phyloP scores from a whole-genome alignment of 2,329 filamentous ascomycete genomes.

The Thielaviopsis punctulata region DNA sequence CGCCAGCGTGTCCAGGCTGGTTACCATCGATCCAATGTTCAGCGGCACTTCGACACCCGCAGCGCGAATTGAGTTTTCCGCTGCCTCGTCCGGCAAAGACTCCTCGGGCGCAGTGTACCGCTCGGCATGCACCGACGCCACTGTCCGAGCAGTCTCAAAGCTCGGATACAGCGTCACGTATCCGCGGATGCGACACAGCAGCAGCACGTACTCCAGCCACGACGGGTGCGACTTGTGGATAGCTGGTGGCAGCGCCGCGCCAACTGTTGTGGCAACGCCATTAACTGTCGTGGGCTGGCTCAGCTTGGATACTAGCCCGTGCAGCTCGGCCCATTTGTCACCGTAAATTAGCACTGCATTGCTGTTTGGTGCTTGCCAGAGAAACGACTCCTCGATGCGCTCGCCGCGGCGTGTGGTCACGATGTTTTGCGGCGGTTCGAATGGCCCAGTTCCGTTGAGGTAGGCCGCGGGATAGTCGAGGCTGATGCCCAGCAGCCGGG shows the following conservation, averaged over 20 bases:
- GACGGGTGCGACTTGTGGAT: conserved; percentile 54
- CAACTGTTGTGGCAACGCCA: conserved; percentile 23
- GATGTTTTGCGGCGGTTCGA: conserved; percentile 26
- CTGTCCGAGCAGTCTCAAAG: conserved; percentile 29
- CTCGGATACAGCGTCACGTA: conserved; percentile 71
- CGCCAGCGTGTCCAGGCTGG: conserved; percentile 31
- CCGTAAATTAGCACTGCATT: conserved; percentile 72
- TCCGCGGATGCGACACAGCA: conserved; percentile 57
- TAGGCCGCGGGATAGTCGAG: conserved; percentile 53
- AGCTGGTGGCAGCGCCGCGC: conserved; percentile 27
- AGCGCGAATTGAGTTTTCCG: background rate
- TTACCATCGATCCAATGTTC: conserved; percentile 25
- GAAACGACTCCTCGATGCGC: conserved; percentile 34
- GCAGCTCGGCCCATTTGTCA: conserved; percentile 72
- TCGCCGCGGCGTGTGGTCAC: conserved; percentile 20
- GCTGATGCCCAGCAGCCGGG: conserved; percentile 57
- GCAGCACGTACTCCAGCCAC: conserved; percentile 63
- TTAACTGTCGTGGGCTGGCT: conserved; percentile 17
- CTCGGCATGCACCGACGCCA: conserved; percentile 66
- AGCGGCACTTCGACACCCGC: conserved; percentile 20
- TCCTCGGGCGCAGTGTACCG: conserved; percentile 58
- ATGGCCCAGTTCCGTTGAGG: conserved; percentile 40
- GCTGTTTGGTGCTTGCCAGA: conserved; percentile 73
- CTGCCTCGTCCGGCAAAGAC: conserved; percentile 22
- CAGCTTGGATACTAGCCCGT: conserved; percentile 56